A percentile compares a stretch with the other conserved stretches of the same genome.
phyloP scores from a whole-genome alignment of 257 asterid genomes.

The Handroanthus guayacan region DNA sequence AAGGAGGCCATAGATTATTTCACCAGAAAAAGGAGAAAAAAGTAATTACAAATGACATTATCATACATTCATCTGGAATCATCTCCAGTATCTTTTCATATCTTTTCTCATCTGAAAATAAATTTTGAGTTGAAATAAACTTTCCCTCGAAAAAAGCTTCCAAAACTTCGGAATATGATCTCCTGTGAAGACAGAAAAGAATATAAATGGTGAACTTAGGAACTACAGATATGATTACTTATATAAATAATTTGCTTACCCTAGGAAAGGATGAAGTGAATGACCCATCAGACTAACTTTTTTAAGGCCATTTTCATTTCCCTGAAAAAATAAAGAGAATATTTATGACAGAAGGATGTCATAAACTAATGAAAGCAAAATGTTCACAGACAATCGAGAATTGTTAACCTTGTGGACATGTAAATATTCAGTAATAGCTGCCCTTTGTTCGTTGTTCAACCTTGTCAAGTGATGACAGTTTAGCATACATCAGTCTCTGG shows the following conservation, averaged over 20 bases:
- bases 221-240: conserved; percentile 15
- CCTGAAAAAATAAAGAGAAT: conserved; percentile 55
- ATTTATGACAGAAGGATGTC: conserved; percentile 18
- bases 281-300: conserved; percentile 65
- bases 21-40: conserved; percentile 21
- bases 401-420: conserved; percentile 77
- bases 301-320: conserved; percentile 75
- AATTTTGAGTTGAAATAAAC: conserved; percentile 62
- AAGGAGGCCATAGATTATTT: conserved; percentile 15
- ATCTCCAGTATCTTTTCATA: conserved; percentile 82
- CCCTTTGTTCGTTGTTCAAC: conserved; percentile 86
- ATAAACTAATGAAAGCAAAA: conserved; percentile 15
- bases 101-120: conserved; percentile 69
- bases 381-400: conserved; percentile 16
- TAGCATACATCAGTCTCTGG: conserved; percentile 10
- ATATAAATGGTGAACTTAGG: conserved; percentile 23
- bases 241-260: conserved; percentile 55
- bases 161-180: conserved; percentile 77
- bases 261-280: conserved; percentile 84
- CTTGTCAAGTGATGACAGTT: conserved; percentile 47
- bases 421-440: conserved; percentile 84
- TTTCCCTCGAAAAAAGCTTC: conserved; percentile 70
- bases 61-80: conserved; percentile 92
- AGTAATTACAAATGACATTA: conserved; percentile 9
- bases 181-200: conserved; percentile 54